Evolutionary conservation across 2,329 filamentous ascomycete genomes (phyloP).

Genomic region (Monosporascus sp.): DNA sequence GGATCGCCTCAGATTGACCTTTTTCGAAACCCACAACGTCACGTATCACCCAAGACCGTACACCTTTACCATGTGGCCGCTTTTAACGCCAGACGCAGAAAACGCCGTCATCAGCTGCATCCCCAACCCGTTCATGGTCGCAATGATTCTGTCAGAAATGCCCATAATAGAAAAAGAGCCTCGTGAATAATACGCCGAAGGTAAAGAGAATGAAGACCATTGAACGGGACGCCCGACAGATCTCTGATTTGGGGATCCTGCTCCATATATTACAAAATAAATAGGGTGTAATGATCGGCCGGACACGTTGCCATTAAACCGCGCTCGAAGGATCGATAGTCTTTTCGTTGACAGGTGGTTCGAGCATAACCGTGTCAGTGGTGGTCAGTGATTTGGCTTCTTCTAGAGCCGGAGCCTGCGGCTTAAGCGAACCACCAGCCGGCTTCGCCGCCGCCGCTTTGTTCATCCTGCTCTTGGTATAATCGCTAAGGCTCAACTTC

Average conservation of each 20-base stretch:
- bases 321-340: constrained; percentile 13
- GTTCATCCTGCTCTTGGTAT: constrained; percentile 54
- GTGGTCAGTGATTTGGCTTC: constrained; percentile 34
- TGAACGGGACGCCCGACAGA: not conserved
- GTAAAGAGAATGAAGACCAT: not conserved
- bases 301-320: not conserved
- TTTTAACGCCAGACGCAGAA: not conserved
- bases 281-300: constrained; percentile 3
- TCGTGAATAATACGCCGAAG: not conserved
- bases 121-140: not conserved
- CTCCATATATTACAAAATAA: constrained; percentile 33
- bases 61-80: not conserved
- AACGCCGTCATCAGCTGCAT: not conserved
- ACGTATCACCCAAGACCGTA: not conserved
- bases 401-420: constrained; percentile 31
- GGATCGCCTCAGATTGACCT: not conserved
- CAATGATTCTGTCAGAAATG: not conserved
- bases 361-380: constrained; percentile 29
- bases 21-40: not conserved
- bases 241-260: constrained; percentile 7
- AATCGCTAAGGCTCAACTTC: constrained; percentile 62
- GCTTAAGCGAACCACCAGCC: constrained; percentile 31
- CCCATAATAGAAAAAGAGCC: not conserved
- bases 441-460: constrained; percentile 46
- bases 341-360: constrained; percentile 29